phyloP scores from a whole-genome alignment of 495 filamentous ascomycete species.

The Aspergillus nidulans region DNA sequence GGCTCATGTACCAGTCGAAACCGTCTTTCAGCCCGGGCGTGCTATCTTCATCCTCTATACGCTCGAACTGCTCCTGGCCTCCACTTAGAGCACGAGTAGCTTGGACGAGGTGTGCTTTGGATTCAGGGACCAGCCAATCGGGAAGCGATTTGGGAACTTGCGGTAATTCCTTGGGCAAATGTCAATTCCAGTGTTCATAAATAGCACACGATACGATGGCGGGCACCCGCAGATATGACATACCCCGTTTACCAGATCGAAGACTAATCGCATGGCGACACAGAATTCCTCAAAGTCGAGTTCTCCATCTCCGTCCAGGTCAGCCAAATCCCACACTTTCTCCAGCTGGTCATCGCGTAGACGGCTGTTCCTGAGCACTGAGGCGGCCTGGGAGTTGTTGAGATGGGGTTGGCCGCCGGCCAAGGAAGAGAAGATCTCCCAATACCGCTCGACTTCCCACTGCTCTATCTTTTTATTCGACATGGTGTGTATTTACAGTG shows the following conservation, averaged over 20 bases:
- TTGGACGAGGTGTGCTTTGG: conserved; percentile 92
- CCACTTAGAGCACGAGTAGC: conserved; percentile 77
- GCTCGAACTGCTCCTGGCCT: conserved; percentile 73
- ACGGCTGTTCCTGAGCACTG: conserved; percentile 92
- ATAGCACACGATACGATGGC: neutral
- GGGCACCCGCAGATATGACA: conserved; percentile 25
- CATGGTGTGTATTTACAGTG: conserved; percentile 45
- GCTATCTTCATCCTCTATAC: conserved; percentile 70
- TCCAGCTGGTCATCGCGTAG: conserved; percentile 93
- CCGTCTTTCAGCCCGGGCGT: conserved; percentile 83
- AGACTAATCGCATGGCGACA: conserved; percentile 96
- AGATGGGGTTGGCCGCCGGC: conserved; percentile 74
- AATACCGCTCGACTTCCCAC: conserved; percentile 95
- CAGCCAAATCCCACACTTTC: conserved; percentile 93
- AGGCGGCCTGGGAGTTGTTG: conserved; percentile 85
- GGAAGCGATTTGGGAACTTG: conserved; percentile 80
- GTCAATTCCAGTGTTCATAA: conserved; percentile 5
- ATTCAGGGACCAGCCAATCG: conserved; percentile 95
- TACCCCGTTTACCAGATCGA: conserved; percentile 94
- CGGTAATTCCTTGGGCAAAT: conserved; percentile 62
- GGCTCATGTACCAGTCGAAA: conserved; percentile 99
- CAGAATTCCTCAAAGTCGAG: conserved; percentile 99
- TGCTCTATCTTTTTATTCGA: conserved; percentile 82
- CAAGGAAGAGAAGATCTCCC: conserved; percentile 94
- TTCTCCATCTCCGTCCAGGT: conserved; percentile 94